Evolutionary conservation across 2,329 filamentous ascomycete genomes (phyloP).

Genomic region (Trichoderma sp.): DNA sequence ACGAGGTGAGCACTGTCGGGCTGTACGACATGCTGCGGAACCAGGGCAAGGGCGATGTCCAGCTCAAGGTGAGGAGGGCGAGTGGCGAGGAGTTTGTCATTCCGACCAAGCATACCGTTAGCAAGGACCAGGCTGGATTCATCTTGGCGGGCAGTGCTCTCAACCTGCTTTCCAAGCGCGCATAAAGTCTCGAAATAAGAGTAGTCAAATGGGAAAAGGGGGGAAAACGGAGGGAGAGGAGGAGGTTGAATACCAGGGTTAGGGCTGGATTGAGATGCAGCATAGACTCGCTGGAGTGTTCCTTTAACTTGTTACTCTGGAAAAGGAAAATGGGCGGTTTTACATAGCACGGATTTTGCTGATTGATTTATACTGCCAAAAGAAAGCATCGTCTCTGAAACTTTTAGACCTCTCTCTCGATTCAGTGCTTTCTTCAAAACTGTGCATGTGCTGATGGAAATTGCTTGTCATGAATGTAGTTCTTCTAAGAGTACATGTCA

Average conservation of each 20-base stretch:
- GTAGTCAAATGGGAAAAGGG: background rate
- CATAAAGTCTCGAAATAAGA: slow-evolving; percentile 30
- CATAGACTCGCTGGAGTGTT: background rate
- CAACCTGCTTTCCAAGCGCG: slow-evolving; percentile 76
- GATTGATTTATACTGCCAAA: background rate
- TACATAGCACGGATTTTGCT: background rate
- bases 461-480: background rate
- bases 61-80: slow-evolving; percentile 64
- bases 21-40: slow-evolving; percentile 78
- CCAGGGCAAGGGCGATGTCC: slow-evolving; percentile 76
- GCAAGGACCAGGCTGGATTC: slow-evolving; percentile 86
- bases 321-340: background rate
- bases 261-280: background rate
- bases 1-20: slow-evolving; percentile 80
- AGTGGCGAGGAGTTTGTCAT: slow-evolving; percentile 68
- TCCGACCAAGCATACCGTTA: slow-evolving; percentile 83
- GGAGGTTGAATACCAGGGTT: background rate
- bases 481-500: background rate
- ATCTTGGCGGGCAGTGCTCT: slow-evolving; percentile 91
- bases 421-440: background rate
- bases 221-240: background rate
- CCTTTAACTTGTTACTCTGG: background rate
- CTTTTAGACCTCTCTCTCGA: background rate
- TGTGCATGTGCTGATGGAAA: background rate
- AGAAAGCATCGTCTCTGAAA: too few species aligned